Percentiles rank a stretch among this genome's conserved stretches.
phyloP scores from a whole-genome alignment of 306 rosid species.

The Arachis hypogaea region DNA sequence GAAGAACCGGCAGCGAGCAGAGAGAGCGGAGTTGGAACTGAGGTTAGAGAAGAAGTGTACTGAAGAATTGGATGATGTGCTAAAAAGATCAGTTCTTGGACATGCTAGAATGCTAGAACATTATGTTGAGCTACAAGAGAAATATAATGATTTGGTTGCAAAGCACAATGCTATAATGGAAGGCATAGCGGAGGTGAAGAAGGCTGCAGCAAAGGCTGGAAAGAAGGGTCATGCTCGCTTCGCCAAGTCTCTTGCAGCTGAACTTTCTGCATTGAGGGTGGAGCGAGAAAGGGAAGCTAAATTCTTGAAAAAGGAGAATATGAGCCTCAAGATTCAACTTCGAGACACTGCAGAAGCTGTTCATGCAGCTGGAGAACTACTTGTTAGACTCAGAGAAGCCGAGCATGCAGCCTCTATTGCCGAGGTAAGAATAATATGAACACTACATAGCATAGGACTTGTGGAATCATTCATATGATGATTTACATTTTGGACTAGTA shows the following conservation, averaged over 20 bases:
- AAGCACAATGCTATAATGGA: constrained; percentile 86
- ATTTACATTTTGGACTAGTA: too few relatives aligned
- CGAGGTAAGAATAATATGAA: constrained; percentile 59
- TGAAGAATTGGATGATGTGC: constrained; percentile 84
- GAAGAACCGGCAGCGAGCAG: constrained; percentile 63
- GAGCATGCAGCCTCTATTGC: constrained; percentile 76
- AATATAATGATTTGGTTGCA: constrained; percentile 70
- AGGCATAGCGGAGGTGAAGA: constrained; percentile 92
- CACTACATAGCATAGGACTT: too few relatives aligned
- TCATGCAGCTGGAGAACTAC: constrained; percentile 98
- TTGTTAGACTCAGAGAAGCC: constrained; percentile 92
- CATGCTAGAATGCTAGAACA: constrained; percentile 93
- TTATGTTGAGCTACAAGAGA: constrained; percentile 91
- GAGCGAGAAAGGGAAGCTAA: constrained; percentile 94
- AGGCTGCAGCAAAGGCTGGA: constrained; percentile 84
- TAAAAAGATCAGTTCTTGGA: constrained; percentile 81
- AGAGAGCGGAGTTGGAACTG: constrained; percentile 76
- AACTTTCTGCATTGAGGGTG: constrained; percentile 84
- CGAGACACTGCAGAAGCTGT: constrained; percentile 99
- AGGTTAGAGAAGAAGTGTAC: constrained; percentile 71
- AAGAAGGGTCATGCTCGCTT: constrained; percentile 83
- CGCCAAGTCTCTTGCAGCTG: constrained; percentile 84
- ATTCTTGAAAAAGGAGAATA: constrained; percentile 78
- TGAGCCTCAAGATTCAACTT: constrained; percentile 80
- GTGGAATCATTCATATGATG: too few relatives aligned